These are phyloP conservation scores for Pharnaceum exiguum DNA, from an alignment of 148 eudicot genomes.

Conservation along the genomic window DNA sequence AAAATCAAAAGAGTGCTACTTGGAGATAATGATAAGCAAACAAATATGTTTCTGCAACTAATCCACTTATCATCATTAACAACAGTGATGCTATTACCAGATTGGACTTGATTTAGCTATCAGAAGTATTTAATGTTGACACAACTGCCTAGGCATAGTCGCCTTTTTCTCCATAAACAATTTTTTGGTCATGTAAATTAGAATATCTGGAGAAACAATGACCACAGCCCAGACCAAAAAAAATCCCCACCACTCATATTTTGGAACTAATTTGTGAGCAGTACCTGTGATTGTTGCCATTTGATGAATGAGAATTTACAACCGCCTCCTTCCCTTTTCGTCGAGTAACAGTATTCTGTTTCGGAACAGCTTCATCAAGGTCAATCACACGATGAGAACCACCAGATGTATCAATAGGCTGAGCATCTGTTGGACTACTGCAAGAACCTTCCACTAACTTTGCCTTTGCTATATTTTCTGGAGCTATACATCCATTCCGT, in stretches of 20 bases:
- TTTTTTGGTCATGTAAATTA: no score
- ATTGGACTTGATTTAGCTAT: no score
- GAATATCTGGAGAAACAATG: no score
- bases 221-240: background rate
- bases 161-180: no score
- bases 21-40: no score
- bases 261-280: background rate
- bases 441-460: constrained; percentile 34
- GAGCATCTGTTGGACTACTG: constrained; percentile 13
- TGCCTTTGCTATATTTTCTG: constrained; percentile 64
- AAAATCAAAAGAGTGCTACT: no score
- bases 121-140: no score
- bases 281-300: constrained; percentile 24
- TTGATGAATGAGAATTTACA: constrained; percentile 27
- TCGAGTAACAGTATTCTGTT: constrained; percentile 27
- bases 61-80: no score
- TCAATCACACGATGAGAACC: constrained; percentile 24
- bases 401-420: constrained; percentile 21
- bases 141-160: no score
- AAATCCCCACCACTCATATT: background rate
- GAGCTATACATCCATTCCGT: constrained; percentile 78
- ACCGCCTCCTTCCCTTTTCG: constrained; percentile 49
- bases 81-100: no score
- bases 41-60: no score
- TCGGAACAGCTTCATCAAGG: constrained; percentile 34